phyloP scores from a whole-genome alignment of 306 rosid genomes.

The Cucurbita ficifolia region DNA sequence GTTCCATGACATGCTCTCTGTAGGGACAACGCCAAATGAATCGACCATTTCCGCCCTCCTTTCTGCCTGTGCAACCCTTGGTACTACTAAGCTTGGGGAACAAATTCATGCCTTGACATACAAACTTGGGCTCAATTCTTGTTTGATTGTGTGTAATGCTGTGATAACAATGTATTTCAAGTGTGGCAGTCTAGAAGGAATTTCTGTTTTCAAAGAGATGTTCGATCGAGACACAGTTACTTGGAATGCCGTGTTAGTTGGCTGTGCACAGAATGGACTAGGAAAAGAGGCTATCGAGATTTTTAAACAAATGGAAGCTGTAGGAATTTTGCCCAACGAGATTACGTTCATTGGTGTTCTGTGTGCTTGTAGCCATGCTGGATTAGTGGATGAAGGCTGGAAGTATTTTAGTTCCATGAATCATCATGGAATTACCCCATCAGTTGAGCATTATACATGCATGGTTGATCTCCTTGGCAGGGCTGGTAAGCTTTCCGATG shows the following conservation, averaged over 20 bases:
- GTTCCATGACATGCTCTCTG: conserved; percentile 16
- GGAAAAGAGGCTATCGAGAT: conserved; percentile 13
- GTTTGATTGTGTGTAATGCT: conserved; percentile 16
- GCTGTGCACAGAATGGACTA: conserved; percentile 17
- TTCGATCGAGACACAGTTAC: conserved; percentile 11
- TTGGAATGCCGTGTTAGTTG: conserved; percentile 27
- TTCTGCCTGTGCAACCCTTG: conserved; percentile 16
- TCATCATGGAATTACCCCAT: conserved; percentile 14
- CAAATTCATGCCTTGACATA: conserved; percentile 13
- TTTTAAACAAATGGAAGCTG: conserved; percentile 17
- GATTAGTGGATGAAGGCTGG: conserved; percentile 48
- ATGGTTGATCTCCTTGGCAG: conserved; percentile 23
- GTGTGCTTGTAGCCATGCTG: conserved; percentile 84
- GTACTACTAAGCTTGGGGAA: conserved; percentile 15
- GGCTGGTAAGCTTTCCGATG: conserved; percentile 17
- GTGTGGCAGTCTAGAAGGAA: conserved; percentile 20
- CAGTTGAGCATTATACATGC: conserved; percentile 20
- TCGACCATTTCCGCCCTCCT: conserved; percentile 13
- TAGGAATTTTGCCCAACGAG: conserved; percentile 36
- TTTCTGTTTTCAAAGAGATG: conserved; percentile 16
- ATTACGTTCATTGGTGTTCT: conserved; percentile 76
- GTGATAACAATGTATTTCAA: conserved; percentile 24
- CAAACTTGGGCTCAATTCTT: conserved; percentile 20
- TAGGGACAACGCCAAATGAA: conserved; percentile 12
- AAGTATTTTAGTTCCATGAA: conserved; percentile 19